These are phyloP conservation scores for Pseudogymnoascus pannorum DNA, from an alignment of 2,329 filamentous ascomycete genomes.

Conservation along the genomic window DNA sequence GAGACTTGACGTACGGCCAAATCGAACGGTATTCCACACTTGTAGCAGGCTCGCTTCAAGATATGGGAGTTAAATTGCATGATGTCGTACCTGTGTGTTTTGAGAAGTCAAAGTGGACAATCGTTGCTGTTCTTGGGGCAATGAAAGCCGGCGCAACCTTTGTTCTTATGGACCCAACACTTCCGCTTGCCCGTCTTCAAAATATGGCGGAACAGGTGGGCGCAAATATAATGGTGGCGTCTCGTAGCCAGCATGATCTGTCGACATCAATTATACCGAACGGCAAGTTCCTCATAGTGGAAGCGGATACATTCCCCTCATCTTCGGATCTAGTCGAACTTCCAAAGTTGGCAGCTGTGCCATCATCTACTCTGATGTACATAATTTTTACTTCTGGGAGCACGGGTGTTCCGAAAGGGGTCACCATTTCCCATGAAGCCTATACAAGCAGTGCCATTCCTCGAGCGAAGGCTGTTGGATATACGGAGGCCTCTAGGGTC, in stretches of 20 bases:
- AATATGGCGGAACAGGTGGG: slow-evolving; percentile 22
- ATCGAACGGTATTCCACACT: slow-evolving; percentile 21
- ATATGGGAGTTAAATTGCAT: slow-evolving; percentile 16
- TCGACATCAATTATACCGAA: slow-evolving; percentile 10
- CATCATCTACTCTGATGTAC: slow-evolving; percentile 15
- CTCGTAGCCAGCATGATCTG: slow-evolving; percentile 15
- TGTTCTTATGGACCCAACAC: slow-evolving; percentile 23
- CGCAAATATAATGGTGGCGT: slow-evolving; percentile 18
- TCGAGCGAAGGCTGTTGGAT: slow-evolving; percentile 12
- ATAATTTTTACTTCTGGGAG: slow-evolving; percentile 28
- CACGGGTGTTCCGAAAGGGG: slow-evolving; percentile 21
- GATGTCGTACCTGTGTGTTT: slow-evolving; percentile 19
- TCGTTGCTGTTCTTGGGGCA: slow-evolving; percentile 19
- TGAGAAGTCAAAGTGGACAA: slow-evolving; percentile 14
- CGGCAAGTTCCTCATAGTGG: slow-evolving; percentile 6
- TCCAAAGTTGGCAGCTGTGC: slow-evolving; percentile 11
- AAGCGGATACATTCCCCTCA: slow-evolving; percentile 8
- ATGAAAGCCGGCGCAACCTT: slow-evolving; percentile 28
- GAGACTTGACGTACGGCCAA: slow-evolving; percentile 22
- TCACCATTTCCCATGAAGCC: slow-evolving; percentile 21
- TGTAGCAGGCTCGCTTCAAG: slow-evolving; percentile 16
- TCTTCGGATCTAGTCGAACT: slow-evolving; percentile 9
- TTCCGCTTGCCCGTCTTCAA: slow-evolving; percentile 22
- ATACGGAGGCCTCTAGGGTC: slow-evolving; percentile 13
- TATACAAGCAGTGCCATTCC: slow-evolving; percentile 11